Conservation (phyloP, 1,284 basidiomycete species). For the Cryptococcus floricola region DNA sequence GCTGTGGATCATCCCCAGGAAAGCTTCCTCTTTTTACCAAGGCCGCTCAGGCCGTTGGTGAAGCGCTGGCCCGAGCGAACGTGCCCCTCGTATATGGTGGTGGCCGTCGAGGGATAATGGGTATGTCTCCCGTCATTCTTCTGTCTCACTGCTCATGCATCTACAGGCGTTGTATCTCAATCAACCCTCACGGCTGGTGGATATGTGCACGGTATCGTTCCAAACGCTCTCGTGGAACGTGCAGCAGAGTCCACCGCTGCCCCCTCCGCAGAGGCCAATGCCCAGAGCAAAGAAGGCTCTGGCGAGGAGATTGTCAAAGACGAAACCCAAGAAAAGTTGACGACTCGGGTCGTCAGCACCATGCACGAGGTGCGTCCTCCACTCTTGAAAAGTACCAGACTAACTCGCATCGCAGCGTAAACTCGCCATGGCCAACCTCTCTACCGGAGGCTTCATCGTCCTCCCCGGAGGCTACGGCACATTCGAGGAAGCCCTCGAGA, state of each 20-base stretch:
- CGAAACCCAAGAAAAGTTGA: conserved; percentile 47
- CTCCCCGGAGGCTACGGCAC: conserved; percentile 89
- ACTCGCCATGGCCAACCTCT: conserved; percentile 74
- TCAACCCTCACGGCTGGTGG: conserved; percentile 66
- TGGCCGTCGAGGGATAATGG: conserved; percentile 80
- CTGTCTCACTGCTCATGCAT: neutral
- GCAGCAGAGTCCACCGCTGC: conserved; percentile 34
- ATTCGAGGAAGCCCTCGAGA: conserved; percentile 89
- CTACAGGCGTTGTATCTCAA: conserved; percentile 62
- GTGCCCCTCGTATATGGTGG: conserved; percentile 81
- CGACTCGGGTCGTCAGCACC: conserved; percentile 61
- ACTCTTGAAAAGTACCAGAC: neutral
- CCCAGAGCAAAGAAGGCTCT: conserved; percentile 35
- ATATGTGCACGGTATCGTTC: conserved; percentile 74
- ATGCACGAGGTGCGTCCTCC: conserved; percentile 68
- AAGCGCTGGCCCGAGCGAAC: conserved; percentile 62
- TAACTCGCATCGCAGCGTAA: conserved; percentile 56
- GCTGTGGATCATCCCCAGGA: conserved; percentile 63
- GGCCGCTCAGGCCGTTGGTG: conserved; percentile 73
- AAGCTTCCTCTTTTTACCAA: conserved; percentile 58
- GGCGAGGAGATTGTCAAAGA: conserved; percentile 43
- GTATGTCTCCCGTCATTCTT: conserved; percentile 19
- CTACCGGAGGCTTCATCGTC: conserved; percentile 70
- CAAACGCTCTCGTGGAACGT: conserved; percentile 55
- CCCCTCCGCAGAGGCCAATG: neutral